phyloP scores from a whole-genome alignment of 176 grass and related monocot genomes.

The Hordeum marinum region DNA sequence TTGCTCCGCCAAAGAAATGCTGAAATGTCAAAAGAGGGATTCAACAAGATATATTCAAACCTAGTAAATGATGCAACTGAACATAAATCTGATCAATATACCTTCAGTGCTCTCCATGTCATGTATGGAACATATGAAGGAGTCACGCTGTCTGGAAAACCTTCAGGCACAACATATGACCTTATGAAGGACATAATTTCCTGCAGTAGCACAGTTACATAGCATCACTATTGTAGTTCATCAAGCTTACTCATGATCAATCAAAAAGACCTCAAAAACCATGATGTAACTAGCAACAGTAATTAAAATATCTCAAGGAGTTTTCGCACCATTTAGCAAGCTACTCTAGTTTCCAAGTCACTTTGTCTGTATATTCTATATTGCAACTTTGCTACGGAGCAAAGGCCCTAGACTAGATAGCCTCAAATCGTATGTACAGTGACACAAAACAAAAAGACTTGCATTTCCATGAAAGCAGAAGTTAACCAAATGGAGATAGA shows the following conservation, averaged over 20 bases:
- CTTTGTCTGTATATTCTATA: neutral
- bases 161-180: conserved; percentile 96
- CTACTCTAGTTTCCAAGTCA: neutral
- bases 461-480: neutral
- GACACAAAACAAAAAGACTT: neutral
- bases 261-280: neutral
- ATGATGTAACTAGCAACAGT: neutral
- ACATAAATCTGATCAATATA: conserved; percentile 8
- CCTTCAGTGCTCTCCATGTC: conserved; percentile 97
- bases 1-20: conserved; percentile 99
- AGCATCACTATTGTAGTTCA: conserved; percentile 9
- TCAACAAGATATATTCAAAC: conserved; percentile 7
- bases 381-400: neutral
- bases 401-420: neutral
- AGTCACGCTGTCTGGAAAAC: conserved; percentile 87
- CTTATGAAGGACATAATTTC: conserved; percentile 89
- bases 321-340: neutral
- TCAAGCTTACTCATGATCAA: neutral
- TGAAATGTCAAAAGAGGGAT: conserved; percentile 8
- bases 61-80: neutral
- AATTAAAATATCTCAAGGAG: neutral
- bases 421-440: neutral
- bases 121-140: conserved; percentile 99
- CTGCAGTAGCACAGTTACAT: conserved; percentile 29
- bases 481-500: neutral